Conservation (phyloP, 768 basidiomycete species). For the Rhodotorula taiwanensis region DNA sequence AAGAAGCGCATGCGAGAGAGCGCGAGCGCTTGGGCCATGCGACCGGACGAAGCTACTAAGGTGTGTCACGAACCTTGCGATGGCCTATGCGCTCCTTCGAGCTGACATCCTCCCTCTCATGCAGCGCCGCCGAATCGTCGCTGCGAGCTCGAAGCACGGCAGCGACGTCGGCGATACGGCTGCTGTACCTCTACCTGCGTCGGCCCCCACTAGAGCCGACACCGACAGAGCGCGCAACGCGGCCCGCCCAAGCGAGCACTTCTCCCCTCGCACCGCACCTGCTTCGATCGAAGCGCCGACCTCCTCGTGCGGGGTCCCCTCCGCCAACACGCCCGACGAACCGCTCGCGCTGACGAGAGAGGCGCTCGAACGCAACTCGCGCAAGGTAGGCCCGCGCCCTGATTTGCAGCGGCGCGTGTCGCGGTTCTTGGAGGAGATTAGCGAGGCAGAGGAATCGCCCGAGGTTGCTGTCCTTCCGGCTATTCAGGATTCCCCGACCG, state of each 20-base stretch:
- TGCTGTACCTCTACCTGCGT: not conserved
- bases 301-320: too few species aligned
- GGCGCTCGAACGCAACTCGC: constrained; percentile 17
- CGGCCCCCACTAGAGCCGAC: too few species aligned
- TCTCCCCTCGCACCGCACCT: too few species aligned
- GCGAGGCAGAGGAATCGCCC: not conserved
- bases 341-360: constrained; percentile 13
- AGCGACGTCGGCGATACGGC: not conserved
- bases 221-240: too few species aligned
- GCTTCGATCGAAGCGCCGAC: too few species aligned
- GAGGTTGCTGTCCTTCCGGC: not conserved
- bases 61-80: not conserved
- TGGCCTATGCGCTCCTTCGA: not conserved
- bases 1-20: constrained; percentile 10
- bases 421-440: constrained; percentile 4
- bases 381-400: not conserved
- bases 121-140: not conserved
- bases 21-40: not conserved
- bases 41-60: not conserved
- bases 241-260: too few species aligned
- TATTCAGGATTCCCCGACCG: not conserved
- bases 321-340: too few species aligned
- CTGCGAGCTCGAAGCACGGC: not conserved
- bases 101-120: too few species aligned
- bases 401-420: constrained; percentile 15